Conservation (phyloP, 2,329 filamentous ascomycete species). For the Ceratocystis diversiconidia region DNA sequence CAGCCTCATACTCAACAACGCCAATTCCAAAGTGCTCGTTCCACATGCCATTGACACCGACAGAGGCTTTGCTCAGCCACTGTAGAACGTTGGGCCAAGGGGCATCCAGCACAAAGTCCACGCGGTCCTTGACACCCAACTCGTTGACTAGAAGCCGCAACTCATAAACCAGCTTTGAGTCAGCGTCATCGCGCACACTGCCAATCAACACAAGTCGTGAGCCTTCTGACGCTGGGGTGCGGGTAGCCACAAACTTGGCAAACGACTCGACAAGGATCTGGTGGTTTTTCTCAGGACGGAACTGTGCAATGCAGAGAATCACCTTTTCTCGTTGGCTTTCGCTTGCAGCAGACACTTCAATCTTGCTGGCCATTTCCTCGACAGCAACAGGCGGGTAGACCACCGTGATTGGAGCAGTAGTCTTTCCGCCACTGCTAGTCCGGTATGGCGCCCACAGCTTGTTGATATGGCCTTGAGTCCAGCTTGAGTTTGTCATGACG, state of each 20-base stretch:
- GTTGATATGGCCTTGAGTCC: conserved; percentile 77
- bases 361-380: conserved; percentile 59
- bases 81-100: conserved; percentile 76
- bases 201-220: conserved; percentile 73
- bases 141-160: conserved; percentile 76
- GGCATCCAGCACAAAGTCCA: conserved; percentile 81
- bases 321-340: conserved; percentile 56
- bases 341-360: conserved; percentile 55
- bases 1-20: conserved; percentile 94
- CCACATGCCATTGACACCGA: conserved; percentile 98
- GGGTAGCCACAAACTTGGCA: conserved; percentile 52
- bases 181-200: conserved; percentile 73
- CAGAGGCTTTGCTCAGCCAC: conserved; percentile 59
- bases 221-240: conserved; percentile 35
- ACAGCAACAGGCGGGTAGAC: conserved; percentile 91
- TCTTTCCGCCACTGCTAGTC: conserved; percentile 27
- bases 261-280: conserved; percentile 74
- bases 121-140: conserved; percentile 66
- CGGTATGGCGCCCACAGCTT: conserved; percentile 58
- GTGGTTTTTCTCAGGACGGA: conserved; percentile 95
- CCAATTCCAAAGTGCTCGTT: conserved; percentile 99
- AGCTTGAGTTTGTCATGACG: conserved; percentile 94
- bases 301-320: conserved; percentile 90
- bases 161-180: conserved; percentile 74
- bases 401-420: conserved; percentile 46